Base-by-base conservation (phyloP, 2,329 filamentous ascomycete genomes). In the Fusarium devonianum region DNA sequence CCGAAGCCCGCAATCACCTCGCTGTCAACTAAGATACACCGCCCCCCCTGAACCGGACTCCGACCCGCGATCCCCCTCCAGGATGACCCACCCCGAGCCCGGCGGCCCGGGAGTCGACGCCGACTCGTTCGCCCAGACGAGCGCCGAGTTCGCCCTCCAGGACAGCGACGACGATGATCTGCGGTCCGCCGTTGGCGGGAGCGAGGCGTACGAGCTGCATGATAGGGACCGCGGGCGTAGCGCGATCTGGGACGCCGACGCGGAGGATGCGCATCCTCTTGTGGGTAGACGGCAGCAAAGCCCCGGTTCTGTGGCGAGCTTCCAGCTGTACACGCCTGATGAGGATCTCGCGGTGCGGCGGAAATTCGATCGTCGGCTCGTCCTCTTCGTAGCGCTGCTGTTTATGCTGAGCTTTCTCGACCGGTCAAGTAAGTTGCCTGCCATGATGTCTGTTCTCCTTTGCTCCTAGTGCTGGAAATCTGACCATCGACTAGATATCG, bases 331-430 rank as follows among this genome's bases (percentile, higher is more conserved):
- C 49, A 80, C 80, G 3, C 73, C 75, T 0, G 86, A 92, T 43
- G 92, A 97, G 69, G 92, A 95, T 67, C 74, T 70, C 16, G 75
- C 78, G 4, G 86, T 95, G 7, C 78, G 92, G 46, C 79, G 78
- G 65, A 92, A 89, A 73, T 84, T 96, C 60, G 92, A 96, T 69
- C 78, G 83, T 46, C 83, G 81, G 57, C 79, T 97, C 42, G 90
- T 96, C 5, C 69, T 89, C 1, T 95, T 96, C 67, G 80, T 96
- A 56, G 88, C 90, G 9, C 69, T 93, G 49, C 78, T 96, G 10
- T 97, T 94, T 68, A 82, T 95, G 78, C 76, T 96, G 54, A 88
- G 86, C 56, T 96, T 96, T 68, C 73, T 96, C 58, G 92, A 96
- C 70, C 81, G 92, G 59, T 92, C 89, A 13, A 96, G 90, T 92